phyloP scores from a whole-genome alignment of 768 basidiomycete species.

The Lactarius trivialis region DNA sequence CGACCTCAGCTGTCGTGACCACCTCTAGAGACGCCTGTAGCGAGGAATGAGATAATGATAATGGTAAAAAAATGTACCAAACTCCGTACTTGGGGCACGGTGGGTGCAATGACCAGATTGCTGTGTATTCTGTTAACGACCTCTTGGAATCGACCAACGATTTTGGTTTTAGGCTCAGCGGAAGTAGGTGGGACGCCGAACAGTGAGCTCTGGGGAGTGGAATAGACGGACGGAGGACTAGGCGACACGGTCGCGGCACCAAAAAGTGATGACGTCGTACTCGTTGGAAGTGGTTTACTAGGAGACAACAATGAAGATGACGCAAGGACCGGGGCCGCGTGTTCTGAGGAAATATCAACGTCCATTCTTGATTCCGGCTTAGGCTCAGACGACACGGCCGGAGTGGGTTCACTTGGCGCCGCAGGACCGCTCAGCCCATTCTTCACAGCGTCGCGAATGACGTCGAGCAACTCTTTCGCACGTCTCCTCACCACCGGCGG shows the following conservation, averaged over 20 bases:
- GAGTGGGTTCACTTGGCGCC: neutral
- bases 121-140: constrained; percentile 63
- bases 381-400: neutral
- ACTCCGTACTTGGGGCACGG: constrained; percentile 39
- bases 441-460: constrained; percentile 49
- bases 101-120: constrained; percentile 53
- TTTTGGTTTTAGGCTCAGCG: neutral
- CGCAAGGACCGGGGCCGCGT: neutral
- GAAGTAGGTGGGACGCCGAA: constrained; percentile 29
- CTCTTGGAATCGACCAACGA: constrained; percentile 38
- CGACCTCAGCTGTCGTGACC: constrained; percentile 13
- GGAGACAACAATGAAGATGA: constrained; percentile 11
- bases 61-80: neutral
- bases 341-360: neutral
- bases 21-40: constrained; percentile 2
- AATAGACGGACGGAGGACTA: constrained; percentile 14
- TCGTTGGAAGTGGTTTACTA: neutral
- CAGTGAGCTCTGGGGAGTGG: constrained; percentile 37
- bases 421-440: constrained; percentile 11
- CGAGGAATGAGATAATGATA: neutral
- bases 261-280: constrained; percentile 23
- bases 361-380: neutral
- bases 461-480: constrained; percentile 56
- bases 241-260: constrained; percentile 6
- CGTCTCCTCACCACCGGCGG: constrained; percentile 59